phyloP scores from a whole-genome alignment of 805 yeast genomes.

The Ogataea wickerhamii region DNA sequence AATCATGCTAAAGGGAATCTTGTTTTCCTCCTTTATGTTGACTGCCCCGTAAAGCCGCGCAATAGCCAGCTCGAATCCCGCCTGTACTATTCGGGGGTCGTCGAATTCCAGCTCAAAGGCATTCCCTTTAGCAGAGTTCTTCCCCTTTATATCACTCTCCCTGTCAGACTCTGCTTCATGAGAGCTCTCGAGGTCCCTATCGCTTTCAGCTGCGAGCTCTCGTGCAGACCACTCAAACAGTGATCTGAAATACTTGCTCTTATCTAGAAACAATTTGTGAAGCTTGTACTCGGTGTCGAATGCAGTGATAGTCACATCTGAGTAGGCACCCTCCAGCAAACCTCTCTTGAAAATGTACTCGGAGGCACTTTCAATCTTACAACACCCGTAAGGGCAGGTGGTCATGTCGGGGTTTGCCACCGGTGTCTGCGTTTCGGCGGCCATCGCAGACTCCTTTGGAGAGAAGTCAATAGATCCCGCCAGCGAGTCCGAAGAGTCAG shows the following conservation, averaged over 20 bases:
- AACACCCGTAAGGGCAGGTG: conserved; percentile 29
- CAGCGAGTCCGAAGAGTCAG: conserved; percentile 3
- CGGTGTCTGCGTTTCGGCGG: not conserved
- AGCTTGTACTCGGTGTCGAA: conserved; percentile 43
- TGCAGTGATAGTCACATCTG: conserved; percentile 46
- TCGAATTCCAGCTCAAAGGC: conserved; percentile 35
- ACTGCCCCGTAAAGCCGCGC: conserved; percentile 45
- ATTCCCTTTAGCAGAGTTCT: not conserved
- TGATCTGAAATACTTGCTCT: conserved; percentile 46
- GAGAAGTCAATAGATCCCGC: conserved; percentile 12
- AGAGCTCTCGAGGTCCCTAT: conserved; percentile 3
- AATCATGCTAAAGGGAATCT: conserved; percentile 40
- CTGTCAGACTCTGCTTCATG: conserved; percentile 7
- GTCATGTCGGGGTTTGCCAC: conserved; percentile 6
- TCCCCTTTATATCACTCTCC: conserved; percentile 2
- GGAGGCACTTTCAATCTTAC: conserved; percentile 18
- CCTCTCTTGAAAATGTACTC: conserved; percentile 38
- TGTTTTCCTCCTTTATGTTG: conserved; percentile 31
- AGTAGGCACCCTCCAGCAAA: conserved; percentile 42
- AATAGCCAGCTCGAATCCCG: conserved; percentile 47
- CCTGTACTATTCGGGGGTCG: conserved; percentile 39
- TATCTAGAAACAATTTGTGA: conserved; percentile 43
- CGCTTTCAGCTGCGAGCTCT: not conserved
- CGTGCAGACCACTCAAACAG: conserved; percentile 42
- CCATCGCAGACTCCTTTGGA: conserved; percentile 7